Evolutionary conservation across 2,329 filamentous ascomycete species (phyloP).

Genomic region (Dactylella cylindrospora): DNA sequence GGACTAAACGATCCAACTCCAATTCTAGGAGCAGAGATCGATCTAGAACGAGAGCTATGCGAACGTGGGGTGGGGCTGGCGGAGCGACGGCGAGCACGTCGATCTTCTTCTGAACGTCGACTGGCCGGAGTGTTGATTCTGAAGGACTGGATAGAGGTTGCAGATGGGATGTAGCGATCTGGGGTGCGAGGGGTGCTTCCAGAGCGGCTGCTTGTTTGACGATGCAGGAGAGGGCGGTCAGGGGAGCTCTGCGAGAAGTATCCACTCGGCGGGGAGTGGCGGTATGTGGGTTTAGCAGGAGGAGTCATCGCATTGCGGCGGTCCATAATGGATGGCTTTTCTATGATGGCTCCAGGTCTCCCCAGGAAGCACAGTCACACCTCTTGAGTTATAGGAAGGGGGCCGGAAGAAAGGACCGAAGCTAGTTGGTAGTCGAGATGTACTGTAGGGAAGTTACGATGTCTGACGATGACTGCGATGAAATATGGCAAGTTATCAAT

Average conservation of each 20-base stretch:
- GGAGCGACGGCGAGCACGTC: constrained; percentile 45
- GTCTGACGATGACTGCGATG: neutral
- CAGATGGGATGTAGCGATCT: constrained; percentile 48
- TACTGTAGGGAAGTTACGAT: constrained; percentile 4
- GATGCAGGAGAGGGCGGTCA: constrained; percentile 10
- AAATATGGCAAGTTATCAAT: neutral
- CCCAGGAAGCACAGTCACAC: too few relatives aligned
- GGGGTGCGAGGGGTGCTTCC: constrained; percentile 40
- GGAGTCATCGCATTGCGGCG: constrained; percentile 19
- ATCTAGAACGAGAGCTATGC: constrained; percentile 40
- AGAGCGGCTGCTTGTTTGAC: constrained; percentile 29
- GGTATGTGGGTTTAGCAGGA: constrained; percentile 8
- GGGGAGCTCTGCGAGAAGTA: constrained; percentile 23
- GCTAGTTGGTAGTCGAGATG: constrained; percentile 32
- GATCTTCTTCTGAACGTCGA: constrained; percentile 45
- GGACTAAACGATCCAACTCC: constrained; percentile 12
- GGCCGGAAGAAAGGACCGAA: constrained; percentile 8
- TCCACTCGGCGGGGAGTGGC: constrained; percentile 7
- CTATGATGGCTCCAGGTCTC: too few relatives aligned
- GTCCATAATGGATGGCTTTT: constrained; percentile 23
- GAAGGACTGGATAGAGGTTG: constrained; percentile 47
- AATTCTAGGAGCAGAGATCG: constrained; percentile 26
- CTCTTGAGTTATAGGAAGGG: too few relatives aligned
- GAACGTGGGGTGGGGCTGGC: constrained; percentile 37
- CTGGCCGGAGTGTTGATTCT: constrained; percentile 47